Evolutionary conservation across 768 basidiomycete species (phyloP), one percentile per base, ranked within the genome.

Genomic region (Rhodotorula paludigena): DNA sequence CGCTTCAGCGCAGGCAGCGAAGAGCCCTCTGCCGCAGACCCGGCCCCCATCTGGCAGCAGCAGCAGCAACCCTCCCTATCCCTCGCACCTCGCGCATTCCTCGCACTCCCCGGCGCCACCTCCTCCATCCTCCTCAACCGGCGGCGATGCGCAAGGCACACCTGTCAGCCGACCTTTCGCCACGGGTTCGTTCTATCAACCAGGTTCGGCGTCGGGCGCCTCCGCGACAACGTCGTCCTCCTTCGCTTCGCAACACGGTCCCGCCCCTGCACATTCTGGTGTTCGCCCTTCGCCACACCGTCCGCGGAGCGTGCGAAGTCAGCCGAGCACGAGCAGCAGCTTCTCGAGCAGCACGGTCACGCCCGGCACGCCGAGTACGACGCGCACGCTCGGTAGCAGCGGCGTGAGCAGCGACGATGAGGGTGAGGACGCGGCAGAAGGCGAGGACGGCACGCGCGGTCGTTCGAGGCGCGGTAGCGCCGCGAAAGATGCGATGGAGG

Each of bases 311-410:
- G 30, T 63, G 23, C 54, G 62, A 5, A 47, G 44, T 10, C 62
- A 63, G 14, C 62, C 63, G 36, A 49, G 47, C 30, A 57, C 38
- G 36, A 55, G 63, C 30, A 63, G 55, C 45, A 63, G 62, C 45
- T 48, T 61, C 30, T 57, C 59, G 25, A 35, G 30, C 23, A 57
- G 55, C 6, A 67, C 66, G 14, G 54, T 67, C 20, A 67, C 66
- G 33, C 66, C 66, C 0, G 66, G 66, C 21, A 67, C 66, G 60
- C 66, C 66, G 47, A 57, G 55, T 15, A 66, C 62, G 54, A 55
- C 62, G 51, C 52, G 60, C 32, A 48, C 25, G 14, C n/a, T 1
- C 0, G 33, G 44, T 38, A 54, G 42, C 36, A 18, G 33, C 23
- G 42, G 51, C 16, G 14, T n/a, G 35, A 44, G 42, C 11, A 42